Percentiles rank a stretch among this genome's conserved stretches.
These are phyloP conservation scores for Colletotrichum theobromicola DNA, from an alignment of 2,329 filamentous ascomycete species.

Conservation along the genomic window DNA sequence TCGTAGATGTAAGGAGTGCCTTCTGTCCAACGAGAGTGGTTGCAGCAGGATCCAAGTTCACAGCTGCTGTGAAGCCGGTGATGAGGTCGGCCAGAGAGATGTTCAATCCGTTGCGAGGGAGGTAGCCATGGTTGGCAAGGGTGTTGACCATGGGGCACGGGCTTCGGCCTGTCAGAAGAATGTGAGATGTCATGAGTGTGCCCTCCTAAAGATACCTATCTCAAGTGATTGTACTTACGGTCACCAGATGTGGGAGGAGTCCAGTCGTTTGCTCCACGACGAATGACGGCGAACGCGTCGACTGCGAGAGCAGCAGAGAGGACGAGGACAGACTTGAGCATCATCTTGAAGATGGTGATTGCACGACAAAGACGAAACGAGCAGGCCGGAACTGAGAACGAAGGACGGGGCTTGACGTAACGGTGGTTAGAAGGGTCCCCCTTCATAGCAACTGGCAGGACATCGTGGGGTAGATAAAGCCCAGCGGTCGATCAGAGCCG, in stretches of 20 bases:
- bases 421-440: not conserved
- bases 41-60: slow-evolving; percentile 23
- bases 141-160: slow-evolving; percentile 30
- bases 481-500: not conserved
- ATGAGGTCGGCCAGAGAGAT: slow-evolving; percentile 20
- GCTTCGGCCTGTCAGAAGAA: slow-evolving; percentile 13
- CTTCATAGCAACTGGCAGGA: not conserved
- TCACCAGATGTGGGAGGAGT: slow-evolving; percentile 6
- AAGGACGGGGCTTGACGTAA: not conserved
- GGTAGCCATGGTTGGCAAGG: slow-evolving; percentile 28
- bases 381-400: not conserved
- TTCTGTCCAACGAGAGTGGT: slow-evolving; percentile 19
- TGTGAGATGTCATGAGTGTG: not conserved
- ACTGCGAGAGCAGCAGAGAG: not conserved
- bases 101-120: slow-evolving; percentile 22
- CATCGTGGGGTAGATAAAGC: not conserved
- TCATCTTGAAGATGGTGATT: not conserved
- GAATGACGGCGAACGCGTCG: slow-evolving; percentile 1
- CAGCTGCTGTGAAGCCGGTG: slow-evolving; percentile 18
- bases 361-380: not conserved
- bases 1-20: slow-evolving; percentile 28
- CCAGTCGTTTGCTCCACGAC: slow-evolving; percentile 6
- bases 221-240: not conserved
- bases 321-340: not conserved
- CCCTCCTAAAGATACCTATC: no score